These are phyloP conservation scores for Sugiyamaella xylanicola DNA, from an alignment of 1,139 yeast genomes.

Conservation along the genomic window DNA sequence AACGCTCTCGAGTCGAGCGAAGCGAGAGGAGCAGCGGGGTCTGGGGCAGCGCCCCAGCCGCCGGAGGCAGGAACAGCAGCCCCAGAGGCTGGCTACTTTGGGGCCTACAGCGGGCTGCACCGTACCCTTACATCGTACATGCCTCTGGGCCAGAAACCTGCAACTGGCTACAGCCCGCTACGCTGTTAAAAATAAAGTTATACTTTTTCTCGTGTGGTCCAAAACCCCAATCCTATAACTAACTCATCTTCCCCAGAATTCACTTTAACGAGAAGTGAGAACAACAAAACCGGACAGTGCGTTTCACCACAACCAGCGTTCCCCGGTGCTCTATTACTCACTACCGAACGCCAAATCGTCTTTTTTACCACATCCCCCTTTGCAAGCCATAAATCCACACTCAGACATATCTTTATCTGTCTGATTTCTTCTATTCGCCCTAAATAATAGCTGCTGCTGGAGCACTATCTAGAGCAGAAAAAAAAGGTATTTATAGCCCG, in stretches of 20 bases:
- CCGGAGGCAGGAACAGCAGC: not conserved
- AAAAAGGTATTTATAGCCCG: too few relatives aligned
- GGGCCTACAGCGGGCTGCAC: not conserved
- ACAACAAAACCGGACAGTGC: not conserved
- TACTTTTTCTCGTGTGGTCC: conserved; percentile 2
- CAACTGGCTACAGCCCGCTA: not conserved
- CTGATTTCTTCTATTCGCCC: too few relatives aligned
- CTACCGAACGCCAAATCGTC: too few relatives aligned
- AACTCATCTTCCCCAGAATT: conserved; percentile 19
- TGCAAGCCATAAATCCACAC: too few relatives aligned
- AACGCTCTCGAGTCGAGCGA: too few relatives aligned
- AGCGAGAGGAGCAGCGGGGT: not conserved
- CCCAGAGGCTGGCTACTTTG: not conserved
- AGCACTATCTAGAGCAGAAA: too few relatives aligned
- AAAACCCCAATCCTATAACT: conserved; percentile 14
- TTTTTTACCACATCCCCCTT: not conserved
- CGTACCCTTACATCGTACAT: not conserved
- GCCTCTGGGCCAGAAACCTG: not conserved
- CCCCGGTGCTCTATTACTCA: too few relatives aligned
- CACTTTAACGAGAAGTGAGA: conserved; percentile 8
- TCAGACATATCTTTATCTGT: too few relatives aligned
- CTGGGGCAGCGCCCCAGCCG: not conserved
- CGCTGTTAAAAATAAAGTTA: conserved; percentile 1
- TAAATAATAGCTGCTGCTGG: too few relatives aligned
- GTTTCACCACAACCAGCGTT: not conserved